Evolutionary conservation across 2,329 filamentous ascomycete species (phyloP).

Genomic region (Alternaria atra): DNA sequence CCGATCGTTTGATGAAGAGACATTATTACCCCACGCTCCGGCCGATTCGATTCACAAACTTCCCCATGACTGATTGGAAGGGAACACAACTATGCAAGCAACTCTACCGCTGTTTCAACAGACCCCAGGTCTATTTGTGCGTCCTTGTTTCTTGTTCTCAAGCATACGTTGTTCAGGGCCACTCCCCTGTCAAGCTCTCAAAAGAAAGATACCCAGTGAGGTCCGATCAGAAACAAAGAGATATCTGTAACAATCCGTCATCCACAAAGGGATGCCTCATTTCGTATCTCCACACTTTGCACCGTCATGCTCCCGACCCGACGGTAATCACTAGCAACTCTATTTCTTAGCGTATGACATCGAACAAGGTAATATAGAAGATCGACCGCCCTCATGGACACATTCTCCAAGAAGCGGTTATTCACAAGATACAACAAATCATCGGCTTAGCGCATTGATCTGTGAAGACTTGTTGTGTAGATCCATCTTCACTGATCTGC

Average conservation of each 20-base stretch:
- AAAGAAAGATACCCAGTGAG: conserved; percentile 2
- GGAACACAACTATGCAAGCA: conserved; percentile 7
- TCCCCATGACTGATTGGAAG: conserved; percentile 4
- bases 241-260: conserved; percentile 10
- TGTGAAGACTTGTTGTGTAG: neutral
- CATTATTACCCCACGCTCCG: conserved; percentile 26
- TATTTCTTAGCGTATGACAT: neutral
- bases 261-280: conserved; percentile 6
- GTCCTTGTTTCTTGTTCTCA: conserved; percentile 1
- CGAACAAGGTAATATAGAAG: conserved; percentile 7
- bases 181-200: neutral
- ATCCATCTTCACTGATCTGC: neutral
- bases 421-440: neutral
- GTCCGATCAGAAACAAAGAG: conserved; percentile 5
- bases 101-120: conserved; percentile 4
- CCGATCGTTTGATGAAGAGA: conserved; percentile 6
- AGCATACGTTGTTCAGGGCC: neutral
- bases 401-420: neutral
- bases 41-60: conserved; percentile 18
- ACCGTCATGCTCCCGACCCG: neutral
- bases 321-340: conserved; percentile 3
- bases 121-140: neutral
- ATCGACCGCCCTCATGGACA: neutral
- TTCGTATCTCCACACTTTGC: neutral
- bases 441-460: neutral